A percentile compares a stretch with the other conserved stretches of the same genome.
phyloP scores from a whole-genome alignment of 768 basidiomycete species.

The Amanita polypyramis region DNA sequence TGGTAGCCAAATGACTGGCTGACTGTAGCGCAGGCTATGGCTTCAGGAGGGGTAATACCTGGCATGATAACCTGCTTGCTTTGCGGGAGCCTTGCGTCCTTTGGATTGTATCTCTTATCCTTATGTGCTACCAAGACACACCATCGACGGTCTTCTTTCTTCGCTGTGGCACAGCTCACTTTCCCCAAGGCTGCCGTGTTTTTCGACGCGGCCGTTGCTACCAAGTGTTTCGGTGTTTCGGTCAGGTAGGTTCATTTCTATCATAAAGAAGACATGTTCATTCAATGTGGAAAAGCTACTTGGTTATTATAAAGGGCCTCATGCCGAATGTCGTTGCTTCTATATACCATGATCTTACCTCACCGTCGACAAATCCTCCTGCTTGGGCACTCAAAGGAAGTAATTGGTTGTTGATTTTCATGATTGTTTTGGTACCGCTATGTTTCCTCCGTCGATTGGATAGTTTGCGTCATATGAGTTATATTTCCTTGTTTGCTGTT shows the following conservation, averaged over 20 bases:
- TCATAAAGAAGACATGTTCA: background rate
- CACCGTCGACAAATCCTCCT: slow-evolving; percentile 54
- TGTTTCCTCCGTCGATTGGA: slow-evolving; percentile 78
- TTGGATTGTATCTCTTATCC: slow-evolving; percentile 85
- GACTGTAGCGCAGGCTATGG: slow-evolving; percentile 55
- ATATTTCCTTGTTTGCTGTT: slow-evolving; percentile 83
- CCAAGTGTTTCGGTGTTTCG: slow-evolving; percentile 95
- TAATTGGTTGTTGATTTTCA: slow-evolving; percentile 76
- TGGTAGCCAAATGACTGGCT: slow-evolving; percentile 3
- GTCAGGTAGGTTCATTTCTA: slow-evolving; percentile 49
- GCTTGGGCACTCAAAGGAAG: slow-evolving; percentile 66
- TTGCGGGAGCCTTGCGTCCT: slow-evolving; percentile 65
- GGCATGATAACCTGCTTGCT: slow-evolving; percentile 83
- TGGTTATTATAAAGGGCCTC: slow-evolving; percentile 88
- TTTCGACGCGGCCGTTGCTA: slow-evolving; percentile 91
- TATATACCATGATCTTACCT: slow-evolving; percentile 69
- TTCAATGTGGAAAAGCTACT: slow-evolving; percentile 38
- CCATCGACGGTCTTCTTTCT: slow-evolving; percentile 74
- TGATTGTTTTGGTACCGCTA: slow-evolving; percentile 69
- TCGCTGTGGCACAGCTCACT: slow-evolving; percentile 73
- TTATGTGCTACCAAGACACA: slow-evolving; percentile 70
- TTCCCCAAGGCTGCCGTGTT: slow-evolving; percentile 82
- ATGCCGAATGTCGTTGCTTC: slow-evolving; percentile 86
- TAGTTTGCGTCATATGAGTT: slow-evolving; percentile 83
- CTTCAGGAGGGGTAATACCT: slow-evolving; percentile 81